Base-by-base conservation (phyloP, 169 alveolate genomes). In the Eimeria acervulina region DNA sequence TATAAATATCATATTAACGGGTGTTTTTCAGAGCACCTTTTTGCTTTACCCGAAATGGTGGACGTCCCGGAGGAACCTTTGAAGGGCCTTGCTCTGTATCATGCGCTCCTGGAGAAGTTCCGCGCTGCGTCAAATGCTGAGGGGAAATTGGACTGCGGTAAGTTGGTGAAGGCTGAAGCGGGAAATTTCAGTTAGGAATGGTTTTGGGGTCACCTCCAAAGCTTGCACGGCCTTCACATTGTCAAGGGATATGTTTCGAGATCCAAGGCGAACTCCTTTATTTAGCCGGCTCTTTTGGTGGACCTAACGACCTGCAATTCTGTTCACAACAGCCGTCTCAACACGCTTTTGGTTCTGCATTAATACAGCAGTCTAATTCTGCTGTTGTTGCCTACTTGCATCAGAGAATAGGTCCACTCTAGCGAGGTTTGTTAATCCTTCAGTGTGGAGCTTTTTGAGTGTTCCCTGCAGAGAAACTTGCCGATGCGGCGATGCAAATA, bases 401-500 rank as follows among this genome's bases (percentile, higher is more conserved):
- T 15, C 13, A 36, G 88, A 42, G 61, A 40, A 23, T 17, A 40
- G 66, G 13, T 28, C 19, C 68, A 26, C 89, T n/a, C 28, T 26
- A 36, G 66, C 42, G 83, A 17, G 21, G 68, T 6, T 21, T 47
- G 0, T n/a, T 28, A 40, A 68, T 21, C 42, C 42, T 26, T 23
- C 42, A 44, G 1, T 42, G 44, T 42, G 40, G 17, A 13, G 38
- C 13, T 52, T 19, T 84, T 44, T 51, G 91, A 17, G 81, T 87
- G 33, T 33, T 61, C 15, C 47, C n/a, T 61, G 93, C 93, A 87
- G 93, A 87, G 83, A 87, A 87, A 52, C 93, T 87, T n/a, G 93
- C 93, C 28, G 93, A 87, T 87, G 93, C 93, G 78, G 93, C 93
- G 42, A 68, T 87, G 93, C 93, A 87, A 47, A 55, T 87, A 87